Conservation (phyloP, 768 basidiomycete genomes). For the Grammothele lineata region DNA sequence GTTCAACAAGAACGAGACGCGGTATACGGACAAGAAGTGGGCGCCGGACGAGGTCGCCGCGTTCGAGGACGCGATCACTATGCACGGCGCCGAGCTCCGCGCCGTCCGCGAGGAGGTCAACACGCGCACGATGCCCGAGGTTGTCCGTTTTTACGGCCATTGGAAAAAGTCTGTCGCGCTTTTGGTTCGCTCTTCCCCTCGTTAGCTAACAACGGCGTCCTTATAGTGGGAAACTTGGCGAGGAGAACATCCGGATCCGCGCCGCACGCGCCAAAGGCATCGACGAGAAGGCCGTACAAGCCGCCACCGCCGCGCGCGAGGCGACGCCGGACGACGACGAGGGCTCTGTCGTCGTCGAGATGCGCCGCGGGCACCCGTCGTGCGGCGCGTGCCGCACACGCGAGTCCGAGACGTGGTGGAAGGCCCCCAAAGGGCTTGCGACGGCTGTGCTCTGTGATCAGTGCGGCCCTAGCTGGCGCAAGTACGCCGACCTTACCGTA, state of each 20-base stretch:
- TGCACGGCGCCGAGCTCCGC: slow-evolving; percentile 78
- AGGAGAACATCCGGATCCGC: slow-evolving; percentile 57
- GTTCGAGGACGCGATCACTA: slow-evolving; percentile 71
- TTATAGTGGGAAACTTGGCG: slow-evolving; percentile 64
- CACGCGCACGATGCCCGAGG: slow-evolving; percentile 65
- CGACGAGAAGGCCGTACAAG: slow-evolving; percentile 9
- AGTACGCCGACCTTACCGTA: slow-evolving; percentile 86
- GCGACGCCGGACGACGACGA: slow-evolving; percentile 56
- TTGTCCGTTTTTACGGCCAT: slow-evolving; percentile 78
- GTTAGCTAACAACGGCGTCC: slow-evolving; percentile 10
- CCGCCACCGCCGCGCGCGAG: slow-evolving; percentile 8
- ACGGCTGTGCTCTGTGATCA: slow-evolving; percentile 77
- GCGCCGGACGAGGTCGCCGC: slow-evolving; percentile 60
- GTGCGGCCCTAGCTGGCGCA: slow-evolving; percentile 88
- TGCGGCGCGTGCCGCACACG: slow-evolving; percentile 86
- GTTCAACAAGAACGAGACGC: slow-evolving; percentile 72
- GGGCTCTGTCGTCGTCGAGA: slow-evolving; percentile 62
- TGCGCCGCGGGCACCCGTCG: slow-evolving; percentile 47
- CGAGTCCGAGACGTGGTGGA: slow-evolving; percentile 84
- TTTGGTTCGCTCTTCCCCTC: not conserved
- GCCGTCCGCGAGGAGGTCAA: slow-evolving; percentile 71
- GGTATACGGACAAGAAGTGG: slow-evolving; percentile 71
- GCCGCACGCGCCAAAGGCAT: slow-evolving; percentile 30
- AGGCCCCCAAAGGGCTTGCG: slow-evolving; percentile 81
- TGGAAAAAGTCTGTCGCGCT: slow-evolving; percentile 74